Evolutionary conservation across 331 rosid species (phyloP).

Genomic region (Ulmus americana): DNA sequence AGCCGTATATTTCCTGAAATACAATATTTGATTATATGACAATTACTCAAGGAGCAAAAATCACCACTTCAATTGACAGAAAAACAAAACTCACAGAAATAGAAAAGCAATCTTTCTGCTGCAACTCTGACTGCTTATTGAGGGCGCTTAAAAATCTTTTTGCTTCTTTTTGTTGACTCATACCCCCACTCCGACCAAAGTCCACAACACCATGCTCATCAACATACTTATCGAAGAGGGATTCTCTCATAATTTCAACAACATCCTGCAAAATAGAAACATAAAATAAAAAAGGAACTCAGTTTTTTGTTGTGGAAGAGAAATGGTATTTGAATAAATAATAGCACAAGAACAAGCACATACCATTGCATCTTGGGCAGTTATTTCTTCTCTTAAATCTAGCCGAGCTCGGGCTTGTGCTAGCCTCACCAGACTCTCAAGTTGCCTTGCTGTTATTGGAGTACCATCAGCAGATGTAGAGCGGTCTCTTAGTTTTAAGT

Average conservation of each 20-base stretch:
- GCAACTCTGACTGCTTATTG: slow-evolving; percentile 81
- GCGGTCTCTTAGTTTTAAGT: slow-evolving; percentile 71
- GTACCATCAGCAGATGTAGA: slow-evolving; percentile 78
- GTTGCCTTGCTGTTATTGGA: slow-evolving; percentile 92
- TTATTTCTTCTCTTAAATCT: slow-evolving; percentile 82
- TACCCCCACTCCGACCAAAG: slow-evolving; percentile 95
- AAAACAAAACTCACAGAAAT: slow-evolving; percentile 48
- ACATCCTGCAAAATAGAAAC: slow-evolving; percentile 59
- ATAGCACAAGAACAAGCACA: slow-evolving; percentile 16
- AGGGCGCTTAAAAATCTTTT: slow-evolving; percentile 87
- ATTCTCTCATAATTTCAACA: slow-evolving; percentile 94
- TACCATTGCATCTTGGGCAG: slow-evolving; percentile 83
- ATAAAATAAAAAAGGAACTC: slow-evolving; percentile 21
- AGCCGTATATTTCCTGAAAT: slow-evolving; percentile 83
- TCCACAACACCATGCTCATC: slow-evolving; percentile 87
- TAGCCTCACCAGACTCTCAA: slow-evolving; percentile 90
- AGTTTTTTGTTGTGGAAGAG: not conserved
- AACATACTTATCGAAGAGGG: slow-evolving; percentile 79
- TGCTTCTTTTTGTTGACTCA: slow-evolving; percentile 97
- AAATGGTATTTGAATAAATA: not conserved
- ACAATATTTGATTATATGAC: slow-evolving; percentile 1
- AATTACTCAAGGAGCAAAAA: slow-evolving; percentile 8
- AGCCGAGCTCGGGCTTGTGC: slow-evolving; percentile 92
- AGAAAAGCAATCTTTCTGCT: slow-evolving; percentile 76
- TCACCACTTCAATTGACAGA: slow-evolving; percentile 13